A percentile compares a stretch with the other conserved stretches of the same genome.
Evolutionary conservation across 768 basidiomycete species (phyloP).

Genomic region (Trametes coccinea): DNA sequence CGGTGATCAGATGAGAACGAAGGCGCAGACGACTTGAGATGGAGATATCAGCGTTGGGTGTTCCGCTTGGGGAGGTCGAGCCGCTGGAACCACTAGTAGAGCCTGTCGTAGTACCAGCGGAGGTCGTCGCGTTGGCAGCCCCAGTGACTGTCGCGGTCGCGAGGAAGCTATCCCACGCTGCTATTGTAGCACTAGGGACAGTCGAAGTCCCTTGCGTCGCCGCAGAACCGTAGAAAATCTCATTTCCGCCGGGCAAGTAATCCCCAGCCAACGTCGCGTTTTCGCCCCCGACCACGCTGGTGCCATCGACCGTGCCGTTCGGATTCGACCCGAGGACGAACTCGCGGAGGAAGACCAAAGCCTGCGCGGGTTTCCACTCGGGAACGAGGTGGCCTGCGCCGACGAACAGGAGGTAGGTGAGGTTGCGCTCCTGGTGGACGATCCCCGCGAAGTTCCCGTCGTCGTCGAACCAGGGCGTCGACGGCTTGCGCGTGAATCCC

Average conservation of each 20-base stretch:
- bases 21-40: too few relatives aligned
- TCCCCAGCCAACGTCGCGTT: constrained; percentile 44
- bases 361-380: constrained; percentile 46
- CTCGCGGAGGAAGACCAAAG: constrained; percentile 60
- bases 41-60: neutral
- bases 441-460: constrained; percentile 61
- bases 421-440: constrained; percentile 71
- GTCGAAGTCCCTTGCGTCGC: constrained; percentile 30
- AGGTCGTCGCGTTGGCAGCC: neutral
- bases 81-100: neutral
- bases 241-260: constrained; percentile 51
- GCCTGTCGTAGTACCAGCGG: neutral
- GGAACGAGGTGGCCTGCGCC: constrained; percentile 45
- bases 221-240: constrained; percentile 53
- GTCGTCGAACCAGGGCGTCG: constrained; percentile 68
- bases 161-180: constrained; percentile 34
- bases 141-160: constrained; percentile 23
- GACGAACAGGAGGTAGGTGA: constrained; percentile 41
- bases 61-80: neutral
- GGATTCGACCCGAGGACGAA: constrained; percentile 64
- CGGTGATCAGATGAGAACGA: too few relatives aligned
- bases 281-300: constrained; percentile 51
- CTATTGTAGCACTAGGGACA: constrained; percentile 32
- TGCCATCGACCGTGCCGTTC: constrained; percentile 52
- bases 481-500: constrained; percentile 68